Base-by-base conservation (phyloP, 2,329 filamentous ascomycete species). In the Diaporthe sp. region DNA sequence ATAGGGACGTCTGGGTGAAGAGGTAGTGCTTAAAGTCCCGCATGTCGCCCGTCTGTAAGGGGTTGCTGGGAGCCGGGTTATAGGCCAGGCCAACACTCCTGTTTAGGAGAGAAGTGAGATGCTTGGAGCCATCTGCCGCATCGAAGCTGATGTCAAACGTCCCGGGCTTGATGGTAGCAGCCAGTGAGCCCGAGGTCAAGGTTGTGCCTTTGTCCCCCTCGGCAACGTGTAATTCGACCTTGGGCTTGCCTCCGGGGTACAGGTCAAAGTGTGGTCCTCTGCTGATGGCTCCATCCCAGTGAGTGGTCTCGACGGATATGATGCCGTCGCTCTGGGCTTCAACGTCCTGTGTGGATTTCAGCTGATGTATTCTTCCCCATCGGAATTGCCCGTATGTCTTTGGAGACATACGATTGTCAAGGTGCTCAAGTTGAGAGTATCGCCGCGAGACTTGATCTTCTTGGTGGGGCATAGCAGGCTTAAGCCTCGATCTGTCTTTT, bases 31-130 rank as follows among this genome's bases (percentile, higher is more conserved):
- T 83, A 77, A 89, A 86, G 78, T 88, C 82, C 37, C 84, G 81
- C 84, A 91, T 87, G 75, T 91, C 89, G 31, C 85, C 88, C 0
- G 88, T 88, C 78, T 89, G 85, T 82, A 89, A 85, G 1, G 87
- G 88, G 69, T 85, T 89, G 74, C 84, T 87, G 1, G 89, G 84
- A 0, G 88, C 84, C 0, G 90, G 90, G 39, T 82, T 87, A 78
- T 91, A 91, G 1, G 90, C 90, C 17, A 92, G 82, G 3, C 89
- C 90, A 3, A 92, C 86, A 75, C 89, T 91, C 58, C 90, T 87
- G 77, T 85, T 85, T 15, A 87, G 84, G 9, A 92, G 83, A 0
- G 89, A 88, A 1, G 90, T 92, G 55, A 92, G 81, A 3, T 86
- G 83, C 78, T 88, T 88, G 0, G 85, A 86, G 67, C 84, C 84